These are phyloP conservation scores for Yamadazyma ubonensis DNA, from an alignment of 805 yeast species.

Conservation along the genomic window DNA sequence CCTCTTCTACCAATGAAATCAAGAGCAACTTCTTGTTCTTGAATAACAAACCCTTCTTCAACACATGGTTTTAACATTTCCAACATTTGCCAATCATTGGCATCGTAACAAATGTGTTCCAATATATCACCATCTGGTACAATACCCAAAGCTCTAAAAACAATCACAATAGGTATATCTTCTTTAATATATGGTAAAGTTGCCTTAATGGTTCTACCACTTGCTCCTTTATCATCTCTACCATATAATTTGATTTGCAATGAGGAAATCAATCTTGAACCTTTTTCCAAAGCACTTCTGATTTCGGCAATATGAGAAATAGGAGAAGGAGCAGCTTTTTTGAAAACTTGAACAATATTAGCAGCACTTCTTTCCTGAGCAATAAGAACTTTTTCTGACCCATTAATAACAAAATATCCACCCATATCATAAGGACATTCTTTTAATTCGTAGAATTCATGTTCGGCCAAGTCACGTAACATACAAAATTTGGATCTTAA, in stretches of 20 bases:
- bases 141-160: constrained; percentile 95
- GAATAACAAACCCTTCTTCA: constrained; percentile 97
- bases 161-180: constrained; percentile 95
- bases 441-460: constrained; percentile 90
- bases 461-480: constrained; percentile 83
- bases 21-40: constrained; percentile 95
- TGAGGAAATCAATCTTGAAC: constrained; percentile 89
- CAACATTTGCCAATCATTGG: constrained; percentile 98
- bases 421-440: constrained; percentile 99
- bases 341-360: constrained; percentile 96
- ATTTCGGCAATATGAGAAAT: constrained; percentile 95
- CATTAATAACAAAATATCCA: constrained; percentile 97
- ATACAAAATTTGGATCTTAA: constrained; percentile 94
- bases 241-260: constrained; percentile 92
- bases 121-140: constrained; percentile 99
- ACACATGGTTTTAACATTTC: constrained; percentile 99
- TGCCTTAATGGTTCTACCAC: constrained; percentile 86
- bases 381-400: constrained; percentile 95
- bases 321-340: constrained; percentile 96
- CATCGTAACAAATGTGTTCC: constrained; percentile 97
- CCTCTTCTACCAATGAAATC: constrained; percentile 99
- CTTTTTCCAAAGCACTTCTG: constrained; percentile 94
- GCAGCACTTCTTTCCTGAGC: constrained; percentile 99
- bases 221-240: constrained; percentile 67
- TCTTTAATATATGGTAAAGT: constrained; percentile 95